Base-by-base conservation (phyloP, 805 yeast genomes). In the Pichia deserticola region DNA sequence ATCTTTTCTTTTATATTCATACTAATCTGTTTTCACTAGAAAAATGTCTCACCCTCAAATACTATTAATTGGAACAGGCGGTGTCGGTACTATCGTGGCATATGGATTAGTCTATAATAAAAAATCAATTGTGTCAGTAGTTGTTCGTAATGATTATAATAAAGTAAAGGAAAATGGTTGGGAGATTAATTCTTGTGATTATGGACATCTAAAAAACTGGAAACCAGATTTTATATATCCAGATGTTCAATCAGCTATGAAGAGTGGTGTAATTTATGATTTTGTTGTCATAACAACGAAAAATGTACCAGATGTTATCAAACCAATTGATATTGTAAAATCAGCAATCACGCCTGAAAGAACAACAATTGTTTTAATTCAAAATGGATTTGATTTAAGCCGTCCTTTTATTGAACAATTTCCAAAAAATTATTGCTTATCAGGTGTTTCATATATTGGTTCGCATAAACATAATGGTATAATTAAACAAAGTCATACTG, bases 11-110 rank as follows among this genome's bases (percentile, higher is more conserved):
- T 7, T 30, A 30, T 2, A 30, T 30, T 7, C 9, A 7, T 7
- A 30, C 32, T 30, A 30, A 20, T 20, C 20, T 20, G 20, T 20
- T 20, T 20, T 20, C 20, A 20, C 3, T 2, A 20, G 3, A 20
- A 20, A 20, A 20, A 20, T 20, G 20, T 20, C 20, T 20, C 32
- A 30, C 32, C 7, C 32, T 7, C 32, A 30, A 7, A 30, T 30
- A 30, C 40, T 57, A n/a, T 67, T 85, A 8, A 75, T 86, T 34
- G 95, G 95, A 7, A 76, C 88, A 3, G 96, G 95, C 12, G 95
- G 95, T 28, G 90, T 88, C 6, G 96, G 96, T 33, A 74, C 86
- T 2, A 77, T 87, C 34, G 81, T 82, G 5, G 88, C 93, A 0
- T 73, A 78, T 44, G 79, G 86, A 0, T 69, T 88, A 32, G 69